Base-by-base conservation (phyloP, 805 yeast species). In the Cyberlindnera xylosilytica region DNA sequence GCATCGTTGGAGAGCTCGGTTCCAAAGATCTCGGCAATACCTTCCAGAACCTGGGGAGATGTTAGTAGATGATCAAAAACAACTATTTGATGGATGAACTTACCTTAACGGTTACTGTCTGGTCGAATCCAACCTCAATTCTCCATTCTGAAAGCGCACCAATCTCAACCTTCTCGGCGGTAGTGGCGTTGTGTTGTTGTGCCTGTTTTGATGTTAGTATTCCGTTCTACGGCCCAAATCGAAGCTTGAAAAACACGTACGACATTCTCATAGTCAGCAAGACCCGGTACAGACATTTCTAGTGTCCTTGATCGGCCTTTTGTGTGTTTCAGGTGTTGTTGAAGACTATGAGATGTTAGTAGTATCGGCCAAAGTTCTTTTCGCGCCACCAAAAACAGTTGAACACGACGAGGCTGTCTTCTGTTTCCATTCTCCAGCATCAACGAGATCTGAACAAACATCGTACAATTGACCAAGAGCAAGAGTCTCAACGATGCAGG, bases 1-100 rank as follows among this genome's bases (percentile, higher is more conserved):
- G 73, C 69, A 44, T 84, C 87, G 33, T 73, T 68, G 3, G 97
- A 86, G 19, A 93, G 73, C 60, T 93, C 99, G 3, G 97, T 87
- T 19, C 99, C 99, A 63, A 84, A 87, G 9, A 89, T 76, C 65
- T 93, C 99, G 2, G 87, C 96, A 2, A 81, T 72, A 4, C 99
- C 99, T 2, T 69, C 65, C 3, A 63, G 44, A 10, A 83, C 69
- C 46, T 38, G 15, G 19, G 5, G 3, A 2, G 22, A 8, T 13
- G 39, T 41, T 39, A 38, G 34, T 24, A 40, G 15, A 6, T 9
- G 18, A 4, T 20, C 17, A 6, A 13, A 31, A 5, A 4, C 6
- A 12, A 18, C 22, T 20, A 13, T 4, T 20, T 9, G 28, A 13
- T 12, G n/a, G n/a, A n/a, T n/a, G n/a, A n/a, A n/a, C n/a, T 20